Base-by-base conservation (phyloP, 192 early-diverging fungal genomes). In the Jimgerdemannia flammicorona region DNA sequence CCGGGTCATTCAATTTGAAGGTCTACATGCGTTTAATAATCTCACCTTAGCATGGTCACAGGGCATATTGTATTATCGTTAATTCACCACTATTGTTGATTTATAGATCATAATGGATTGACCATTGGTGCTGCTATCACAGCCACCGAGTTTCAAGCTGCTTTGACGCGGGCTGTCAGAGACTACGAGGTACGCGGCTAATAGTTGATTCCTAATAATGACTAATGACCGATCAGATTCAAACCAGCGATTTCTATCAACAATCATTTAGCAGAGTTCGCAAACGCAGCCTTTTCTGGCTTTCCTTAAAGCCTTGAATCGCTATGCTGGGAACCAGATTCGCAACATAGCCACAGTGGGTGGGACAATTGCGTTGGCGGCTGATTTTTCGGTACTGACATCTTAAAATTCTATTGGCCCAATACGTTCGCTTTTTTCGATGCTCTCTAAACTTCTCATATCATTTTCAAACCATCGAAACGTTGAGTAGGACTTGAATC, bases 281-380 rank as follows among this genome's bases (percentile, higher is more conserved):
- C 49, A 14, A 6, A 14, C 49, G 49, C 8, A 59, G 49, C 49
- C 40, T 68, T 68, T 14, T 68, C 80, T 82, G 11, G 93, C 95
- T 3, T 66, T 95, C 66, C 80, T 93, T 40, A 88, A 89, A 72
- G 94, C 92, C 80, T 79, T 93, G 69, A 84, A 88, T 72, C 94
- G 89, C 81, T 94, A 95, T 87, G 94, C 94, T 4, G 91, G 94
- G 66, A 84, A 83, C 70, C 95, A 96, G 86, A 92, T 96, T 77
- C 86, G 95, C 77, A 95, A 95, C 78, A 93, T 95, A 3, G 93
- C 95, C 3, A 90, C 91, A 7, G 84, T 95, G 70, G 95, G 91
- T 39, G 95, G 95, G 43, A 96, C 95, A 81, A 91, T 95, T 67
- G 90, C 87, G 19, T 19, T 68, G 40, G 67, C 29, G 40, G 8